A percentile compares a stretch with the other conserved stretches of the same genome.
Conservation (phyloP, 2,329 filamentous ascomycete species). For the Cytospora paraplurivora region DNA sequence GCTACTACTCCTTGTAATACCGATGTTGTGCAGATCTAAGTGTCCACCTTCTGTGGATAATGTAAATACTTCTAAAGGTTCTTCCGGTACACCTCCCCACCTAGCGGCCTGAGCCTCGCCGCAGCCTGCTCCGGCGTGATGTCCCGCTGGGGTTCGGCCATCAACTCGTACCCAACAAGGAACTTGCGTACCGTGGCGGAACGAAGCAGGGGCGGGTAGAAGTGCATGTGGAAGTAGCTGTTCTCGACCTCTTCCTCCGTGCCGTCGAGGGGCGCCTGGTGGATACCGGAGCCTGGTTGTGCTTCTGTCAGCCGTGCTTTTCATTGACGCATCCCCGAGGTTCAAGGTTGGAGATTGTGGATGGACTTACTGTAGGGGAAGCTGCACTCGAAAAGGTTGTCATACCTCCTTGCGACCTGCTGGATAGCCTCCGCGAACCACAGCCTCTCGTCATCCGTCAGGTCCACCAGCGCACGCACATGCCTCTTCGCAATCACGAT, state of each 20-base stretch:
- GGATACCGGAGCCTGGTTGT: slow-evolving; percentile 76
- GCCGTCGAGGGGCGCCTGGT: slow-evolving; percentile 88
- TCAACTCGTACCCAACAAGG: slow-evolving; percentile 91
- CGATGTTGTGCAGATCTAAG: not conserved
- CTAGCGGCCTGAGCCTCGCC: slow-evolving; percentile 71
- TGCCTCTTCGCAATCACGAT: slow-evolving; percentile 85
- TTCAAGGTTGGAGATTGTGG: not conserved
- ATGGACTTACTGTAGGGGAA: slow-evolving; percentile 83
- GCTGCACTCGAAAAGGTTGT: slow-evolving; percentile 94
- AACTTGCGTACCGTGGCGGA: slow-evolving; percentile 96
- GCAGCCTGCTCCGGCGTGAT: slow-evolving; percentile 97
- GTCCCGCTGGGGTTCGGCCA: slow-evolving; percentile 97
- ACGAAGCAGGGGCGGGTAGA: slow-evolving; percentile 90
- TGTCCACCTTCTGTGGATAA: not conserved
- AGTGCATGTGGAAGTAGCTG: slow-evolving; percentile 95
- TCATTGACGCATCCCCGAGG: not conserved
- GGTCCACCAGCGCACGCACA: slow-evolving; percentile 80
- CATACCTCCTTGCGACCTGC: slow-evolving; percentile 87
- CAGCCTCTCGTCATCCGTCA: slow-evolving; percentile 69
- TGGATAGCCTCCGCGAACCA: slow-evolving; percentile 82
- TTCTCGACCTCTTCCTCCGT: slow-evolving; percentile 81
- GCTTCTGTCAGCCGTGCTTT: slow-evolving; percentile 30
- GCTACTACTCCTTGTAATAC: slow-evolving; percentile 7
- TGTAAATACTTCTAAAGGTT: slow-evolving; percentile 41
- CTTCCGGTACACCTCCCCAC: slow-evolving; percentile 82